Evolutionary conservation across 768 basidiomycete genomes (phyloP).

Genomic region (Naganishia onofrii): DNA sequence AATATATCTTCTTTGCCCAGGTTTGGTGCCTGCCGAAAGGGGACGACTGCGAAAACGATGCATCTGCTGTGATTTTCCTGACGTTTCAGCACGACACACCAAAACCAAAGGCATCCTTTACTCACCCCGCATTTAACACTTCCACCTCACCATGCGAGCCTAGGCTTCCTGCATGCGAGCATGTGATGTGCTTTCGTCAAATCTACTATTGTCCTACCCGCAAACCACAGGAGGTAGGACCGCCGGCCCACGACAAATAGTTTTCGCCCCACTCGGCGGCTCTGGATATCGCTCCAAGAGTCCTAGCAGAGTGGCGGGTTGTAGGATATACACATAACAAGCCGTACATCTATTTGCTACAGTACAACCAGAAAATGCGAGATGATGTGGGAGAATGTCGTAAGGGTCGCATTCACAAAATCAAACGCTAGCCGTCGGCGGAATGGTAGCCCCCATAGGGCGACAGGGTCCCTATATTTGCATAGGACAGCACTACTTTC

Average conservation of each 20-base stretch:
- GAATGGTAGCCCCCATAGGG: background rate
- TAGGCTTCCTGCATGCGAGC: background rate
- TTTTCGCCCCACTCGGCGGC: background rate
- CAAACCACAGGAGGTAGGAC: too few species aligned
- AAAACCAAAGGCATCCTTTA: background rate
- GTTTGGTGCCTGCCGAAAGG: too few species aligned
- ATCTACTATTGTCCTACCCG: too few species aligned
- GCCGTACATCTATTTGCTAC: conserved; percentile 8
- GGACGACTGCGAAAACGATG: background rate
- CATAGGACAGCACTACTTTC: conserved; percentile 6
- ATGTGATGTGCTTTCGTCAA: background rate
- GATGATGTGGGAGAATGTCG: background rate
- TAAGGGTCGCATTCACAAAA: background rate
- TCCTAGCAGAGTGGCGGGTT: background rate
- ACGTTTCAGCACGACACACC: background rate
- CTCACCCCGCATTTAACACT: background rate
- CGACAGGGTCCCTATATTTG: background rate
- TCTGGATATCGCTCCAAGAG: background rate
- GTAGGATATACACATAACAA: background rate
- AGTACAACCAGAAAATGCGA: conserved; percentile 13
- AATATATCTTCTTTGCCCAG: too few species aligned
- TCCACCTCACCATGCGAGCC: too few species aligned
- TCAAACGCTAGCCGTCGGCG: background rate
- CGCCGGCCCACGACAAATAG: background rate
- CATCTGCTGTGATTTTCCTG: background rate